Evolutionary conservation across 495 filamentous ascomycete species (phyloP), one percentile per base, ranked within the genome.

Genomic region (Podospora conica): DNA sequence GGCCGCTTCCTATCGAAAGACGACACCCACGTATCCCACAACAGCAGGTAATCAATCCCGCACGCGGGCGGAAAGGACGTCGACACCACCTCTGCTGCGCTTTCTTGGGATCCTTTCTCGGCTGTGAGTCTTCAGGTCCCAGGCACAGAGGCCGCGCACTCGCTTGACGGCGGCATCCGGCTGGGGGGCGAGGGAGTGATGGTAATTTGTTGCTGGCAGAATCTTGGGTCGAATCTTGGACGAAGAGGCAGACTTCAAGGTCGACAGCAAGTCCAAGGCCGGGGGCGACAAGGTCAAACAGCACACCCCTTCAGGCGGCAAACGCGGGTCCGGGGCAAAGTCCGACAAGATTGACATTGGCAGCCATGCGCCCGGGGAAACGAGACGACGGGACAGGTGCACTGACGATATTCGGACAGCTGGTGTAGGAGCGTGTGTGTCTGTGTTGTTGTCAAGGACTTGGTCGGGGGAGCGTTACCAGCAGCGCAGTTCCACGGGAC

Each of bases 51-150:
- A 71, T 70, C 29, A 67, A 69, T 59, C 33, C 56, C 59, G 60
- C 53, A 68, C 64, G 56, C 62, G 53, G 61, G 53, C 25, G 57
- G 67, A 68, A 59, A 71, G 65, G 27, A 56, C 22, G 55, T 67
- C 29, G 53, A 70, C 70, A 74, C 70, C 71, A 68, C 57, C 69
- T 69, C 33, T 48, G 55, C 40, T 63, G 67, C 65, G 53, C 55
- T 63, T 58, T 18, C 59, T 53, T 25, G 58, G 48, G 23, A 22
- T 25, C 33, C 21, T 55, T 56, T 33, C 25, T 57, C 54, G 63
- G 54, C 63, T 64, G 63, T 64, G 54, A 57, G 25, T 29, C 21
- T 21, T 64, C 63, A 64, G 55, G 54, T 57, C 29, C 55, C 63
- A 58, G 55, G 55, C 63, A 33, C 63, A 25, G 63, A 64, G n/a